Conservation (phyloP, 257 asterid species). For the Sherardia arvensis region DNA sequence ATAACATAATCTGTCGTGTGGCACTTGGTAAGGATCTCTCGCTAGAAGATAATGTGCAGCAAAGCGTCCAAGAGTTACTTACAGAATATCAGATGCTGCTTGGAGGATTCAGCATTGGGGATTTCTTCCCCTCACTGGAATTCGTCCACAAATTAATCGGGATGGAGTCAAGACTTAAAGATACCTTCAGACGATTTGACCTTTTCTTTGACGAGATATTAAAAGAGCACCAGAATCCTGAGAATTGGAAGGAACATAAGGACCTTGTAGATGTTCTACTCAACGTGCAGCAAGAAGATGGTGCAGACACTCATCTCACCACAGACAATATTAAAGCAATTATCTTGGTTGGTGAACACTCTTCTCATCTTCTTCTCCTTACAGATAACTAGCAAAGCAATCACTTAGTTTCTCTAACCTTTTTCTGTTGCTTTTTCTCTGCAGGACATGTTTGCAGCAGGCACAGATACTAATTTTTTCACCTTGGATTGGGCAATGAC, state of each 20-base stretch:
- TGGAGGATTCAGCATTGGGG: constrained; percentile 50
- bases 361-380: not conserved
- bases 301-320: constrained; percentile 35
- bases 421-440: not conserved
- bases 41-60: constrained; percentile 28
- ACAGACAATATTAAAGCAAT: constrained; percentile 56
- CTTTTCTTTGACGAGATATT: constrained; percentile 28
- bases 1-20: constrained; percentile 34
- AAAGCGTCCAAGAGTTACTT: constrained; percentile 39
- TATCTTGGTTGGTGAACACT: constrained; percentile 30
- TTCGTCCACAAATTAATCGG: constrained; percentile 39
- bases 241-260: constrained; percentile 11
- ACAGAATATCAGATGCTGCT: constrained; percentile 38
- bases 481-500: constrained; percentile 59
- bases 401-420: not conserved
- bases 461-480: constrained; percentile 51
- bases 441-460: constrained; percentile 73
- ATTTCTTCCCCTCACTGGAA: constrained; percentile 53
- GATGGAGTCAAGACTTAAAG: constrained; percentile 24
- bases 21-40: constrained; percentile 42
- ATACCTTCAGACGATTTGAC: constrained; percentile 34
- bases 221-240: constrained; percentile 20
- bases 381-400: too few species aligned
- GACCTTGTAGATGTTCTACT: constrained; percentile 59
- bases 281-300: constrained; percentile 18